Evolutionary conservation across 164 flowering plant species (phyloP).

Genomic region (Dillenia turbinata): DNA sequence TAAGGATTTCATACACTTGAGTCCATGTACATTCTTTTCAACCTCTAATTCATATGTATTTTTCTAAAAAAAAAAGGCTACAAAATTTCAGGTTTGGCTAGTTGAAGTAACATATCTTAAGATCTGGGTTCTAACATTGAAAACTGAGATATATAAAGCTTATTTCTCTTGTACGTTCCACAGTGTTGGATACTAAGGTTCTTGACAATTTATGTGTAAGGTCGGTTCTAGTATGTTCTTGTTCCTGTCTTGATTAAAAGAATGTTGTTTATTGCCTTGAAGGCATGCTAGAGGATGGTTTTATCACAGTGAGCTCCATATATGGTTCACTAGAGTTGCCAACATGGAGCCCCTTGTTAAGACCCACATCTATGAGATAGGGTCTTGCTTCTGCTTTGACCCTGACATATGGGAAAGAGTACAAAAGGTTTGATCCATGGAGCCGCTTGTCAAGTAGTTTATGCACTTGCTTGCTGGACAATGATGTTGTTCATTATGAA

Average conservation of each 20-base stretch:
- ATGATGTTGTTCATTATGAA: slow-evolving; percentile 27
- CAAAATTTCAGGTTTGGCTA: too few relatives aligned
- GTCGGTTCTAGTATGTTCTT: not conserved
- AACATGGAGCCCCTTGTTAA: slow-evolving; percentile 21
- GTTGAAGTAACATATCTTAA: too few relatives aligned
- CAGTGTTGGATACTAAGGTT: not conserved
- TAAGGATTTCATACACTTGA: too few relatives aligned
- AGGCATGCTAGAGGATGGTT: slow-evolving; percentile 31
- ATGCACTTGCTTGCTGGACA: slow-evolving; percentile 22
- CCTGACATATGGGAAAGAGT: slow-evolving; percentile 23
- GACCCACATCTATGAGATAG: slow-evolving; percentile 27
- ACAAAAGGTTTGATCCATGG: slow-evolving; percentile 18
- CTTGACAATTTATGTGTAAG: not conserved
- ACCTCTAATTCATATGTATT: too few relatives aligned
- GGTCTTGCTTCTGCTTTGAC: slow-evolving; percentile 28
- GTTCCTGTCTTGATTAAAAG: not conserved
- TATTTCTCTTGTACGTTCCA: not conserved
- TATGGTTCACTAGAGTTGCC: slow-evolving; percentile 22
- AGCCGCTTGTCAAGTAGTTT: not conserved
- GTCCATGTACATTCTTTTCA: too few relatives aligned
- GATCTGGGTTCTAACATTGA: too few relatives aligned
- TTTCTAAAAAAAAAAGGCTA: too few relatives aligned
- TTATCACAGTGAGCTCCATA: slow-evolving; percentile 19
- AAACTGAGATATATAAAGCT: too few relatives aligned
- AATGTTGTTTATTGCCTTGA: slow-evolving; percentile 4